These are phyloP conservation scores for Rhodosporidiobolus sp. DNA, from an alignment of 768 basidiomycete species.

Conservation along the genomic window DNA sequence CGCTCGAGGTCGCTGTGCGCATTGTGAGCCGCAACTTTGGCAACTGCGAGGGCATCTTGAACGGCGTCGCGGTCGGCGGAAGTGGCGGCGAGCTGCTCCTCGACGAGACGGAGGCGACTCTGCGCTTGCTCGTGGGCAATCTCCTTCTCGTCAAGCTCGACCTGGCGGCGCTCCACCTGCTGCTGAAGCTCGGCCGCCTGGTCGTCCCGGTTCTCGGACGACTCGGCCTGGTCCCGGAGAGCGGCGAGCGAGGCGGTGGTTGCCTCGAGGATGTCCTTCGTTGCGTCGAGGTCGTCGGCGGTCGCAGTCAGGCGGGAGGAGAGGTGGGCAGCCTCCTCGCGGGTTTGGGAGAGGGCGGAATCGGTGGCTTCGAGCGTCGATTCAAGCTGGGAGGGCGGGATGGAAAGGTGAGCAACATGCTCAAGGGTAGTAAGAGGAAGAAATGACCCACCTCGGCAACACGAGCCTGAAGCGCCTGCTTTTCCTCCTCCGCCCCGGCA, in stretches of 20 bases:
- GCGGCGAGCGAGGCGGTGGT: neutral
- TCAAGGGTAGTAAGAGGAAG: too few relatives aligned
- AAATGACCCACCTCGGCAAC: neutral
- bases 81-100: constrained; percentile 26
- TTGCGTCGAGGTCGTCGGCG: constrained; percentile 1
- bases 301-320: neutral
- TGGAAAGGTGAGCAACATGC: rapidly evolving
- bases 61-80: neutral
- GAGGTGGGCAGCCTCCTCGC: neutral
- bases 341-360: neutral
- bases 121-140: constrained; percentile 18
- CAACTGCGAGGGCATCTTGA: neutral
- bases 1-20: neutral
- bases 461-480: neutral
- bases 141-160: constrained; percentile 7
- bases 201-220: neutral
- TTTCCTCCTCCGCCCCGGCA: neutral
- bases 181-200: neutral
- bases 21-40: neutral
- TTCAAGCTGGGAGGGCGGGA: neutral
- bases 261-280: constrained; percentile 6
- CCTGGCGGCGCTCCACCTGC: constrained; percentile 1
- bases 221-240: neutral
- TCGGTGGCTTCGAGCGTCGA: neutral
- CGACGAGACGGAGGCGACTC: constrained; percentile 13